Base-by-base conservation (phyloP, 768 basidiomycete species). In the Omphalotus guepiniiformis region DNA sequence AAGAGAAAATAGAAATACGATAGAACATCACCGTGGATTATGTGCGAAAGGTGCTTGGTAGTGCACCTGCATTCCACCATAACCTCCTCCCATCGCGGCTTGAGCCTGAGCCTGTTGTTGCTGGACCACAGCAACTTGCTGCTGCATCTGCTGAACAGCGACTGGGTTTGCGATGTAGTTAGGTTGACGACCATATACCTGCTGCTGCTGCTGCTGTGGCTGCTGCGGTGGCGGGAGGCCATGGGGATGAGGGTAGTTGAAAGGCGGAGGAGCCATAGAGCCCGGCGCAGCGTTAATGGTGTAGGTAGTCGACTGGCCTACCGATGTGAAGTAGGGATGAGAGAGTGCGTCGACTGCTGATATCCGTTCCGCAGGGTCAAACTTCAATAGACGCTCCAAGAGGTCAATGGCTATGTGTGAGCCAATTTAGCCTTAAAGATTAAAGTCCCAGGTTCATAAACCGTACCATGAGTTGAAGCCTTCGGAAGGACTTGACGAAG, bases 361-460 rank as follows among this genome's bases (percentile, higher is more conserved):
- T 38, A 94, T 82, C 45, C 96, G 85, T 57, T 92, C 87, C 23
- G 84, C 76, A 2, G 96, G 96, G 60, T 98, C 96, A 60, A 98
- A 99, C 59, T 97, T 93, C 39, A 99, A 80, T 36, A 98, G 81
- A 39, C 85, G 83, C 64, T 98, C 96, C 36, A 99, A 83, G 2
- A 98, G 79, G 65, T 97, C 93, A 61, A 97, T 79, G 19, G 95
- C 95, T 80, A 42, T 13, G 74, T 54, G 25, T 22, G 41, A 38
- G 47, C 50, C n/a, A 50, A 40, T 41, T 12, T 28, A 6, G 4
- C 40, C 18, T 19, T 43, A n/a, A n/a, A 35, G 43, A 51, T n/a
- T 27, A 18, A 22, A 18, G n/a, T 9, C 28, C 37, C 35, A 28
- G 7, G 9, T 16, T 7, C 19, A 47, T 21, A 9, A 4, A 51